Evolutionary conservation across 495 filamentous ascomycete genomes (phyloP).

Genomic region (Tuber borchii): DNA sequence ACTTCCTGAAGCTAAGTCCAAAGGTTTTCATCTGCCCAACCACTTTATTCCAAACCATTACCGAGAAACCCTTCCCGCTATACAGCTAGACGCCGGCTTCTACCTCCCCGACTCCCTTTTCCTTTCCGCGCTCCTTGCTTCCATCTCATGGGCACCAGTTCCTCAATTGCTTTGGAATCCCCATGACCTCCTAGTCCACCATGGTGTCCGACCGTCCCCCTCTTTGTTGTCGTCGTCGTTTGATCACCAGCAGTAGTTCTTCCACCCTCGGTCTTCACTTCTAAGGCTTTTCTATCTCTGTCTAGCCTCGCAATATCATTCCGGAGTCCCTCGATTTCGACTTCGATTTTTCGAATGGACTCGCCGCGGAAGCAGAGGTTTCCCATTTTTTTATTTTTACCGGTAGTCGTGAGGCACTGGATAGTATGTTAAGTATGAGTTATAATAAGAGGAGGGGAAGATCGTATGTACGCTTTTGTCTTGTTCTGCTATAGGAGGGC

Average conservation of each 20-base stretch:
- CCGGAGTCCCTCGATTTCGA: not conserved
- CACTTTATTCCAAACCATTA: not conserved
- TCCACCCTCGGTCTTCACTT: not conserved
- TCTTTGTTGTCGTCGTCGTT: not conserved
- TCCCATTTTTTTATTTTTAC: not conserved
- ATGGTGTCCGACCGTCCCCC: not conserved
- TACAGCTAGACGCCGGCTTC: not conserved
- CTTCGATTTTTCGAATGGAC: not conserved
- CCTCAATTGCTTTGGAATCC: not conserved
- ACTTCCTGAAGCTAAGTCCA: not conserved
- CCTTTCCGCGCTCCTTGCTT: not conserved
- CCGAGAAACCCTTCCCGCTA: not conserved
- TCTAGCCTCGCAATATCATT: not conserved
- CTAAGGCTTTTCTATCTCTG: not conserved
- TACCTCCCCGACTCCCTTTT: not conserved
- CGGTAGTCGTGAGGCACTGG: not conserved
- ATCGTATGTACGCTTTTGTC: no score
- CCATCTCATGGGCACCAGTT: not conserved
- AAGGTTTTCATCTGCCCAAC: not conserved
- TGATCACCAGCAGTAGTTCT: not conserved
- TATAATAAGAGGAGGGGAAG: not conserved
- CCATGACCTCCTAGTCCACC: not conserved
- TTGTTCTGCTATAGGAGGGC: no score
- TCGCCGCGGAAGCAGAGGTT: not conserved
- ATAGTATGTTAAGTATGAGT: not conserved